phyloP scores from a whole-genome alignment of 139 green algal genomes.

The Closterium sp. region DNA sequence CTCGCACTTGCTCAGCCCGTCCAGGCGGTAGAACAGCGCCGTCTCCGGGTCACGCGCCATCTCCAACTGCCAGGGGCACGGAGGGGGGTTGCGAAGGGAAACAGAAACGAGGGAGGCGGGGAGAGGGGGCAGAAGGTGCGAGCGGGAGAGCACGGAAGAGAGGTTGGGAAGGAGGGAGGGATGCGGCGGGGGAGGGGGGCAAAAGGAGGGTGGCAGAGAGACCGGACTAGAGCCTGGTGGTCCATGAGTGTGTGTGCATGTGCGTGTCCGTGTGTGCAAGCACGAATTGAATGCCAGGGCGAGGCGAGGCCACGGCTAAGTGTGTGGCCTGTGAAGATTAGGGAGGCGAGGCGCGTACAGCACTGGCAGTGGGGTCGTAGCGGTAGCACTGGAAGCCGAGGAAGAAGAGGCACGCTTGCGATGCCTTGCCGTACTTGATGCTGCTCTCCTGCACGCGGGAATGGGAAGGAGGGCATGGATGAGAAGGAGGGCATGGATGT shows the following conservation, averaged over 20 bases:
- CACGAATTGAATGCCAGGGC: neutral
- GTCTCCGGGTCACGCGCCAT: conserved; percentile 40
- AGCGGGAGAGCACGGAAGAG: neutral
- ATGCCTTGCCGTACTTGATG: conserved; percentile 41
- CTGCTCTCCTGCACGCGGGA: conserved; percentile 28
- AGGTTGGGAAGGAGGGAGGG: neutral
- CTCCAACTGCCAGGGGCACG: conserved; percentile 3
- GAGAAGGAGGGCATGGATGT: neutral
- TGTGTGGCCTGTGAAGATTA: neutral
- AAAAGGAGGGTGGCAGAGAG: neutral
- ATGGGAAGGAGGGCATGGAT: neutral
- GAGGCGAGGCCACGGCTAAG: no score
- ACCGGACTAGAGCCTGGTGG: neutral
- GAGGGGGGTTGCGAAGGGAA: neutral
- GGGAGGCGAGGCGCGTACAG: conserved; percentile 13
- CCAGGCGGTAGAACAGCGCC: conserved; percentile 39
- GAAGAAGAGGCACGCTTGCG: conserved; percentile 46
- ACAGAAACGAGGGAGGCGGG: neutral
- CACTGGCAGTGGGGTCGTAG: conserved; percentile 41
- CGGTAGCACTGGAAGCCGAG: conserved; percentile 41
- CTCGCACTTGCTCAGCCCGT: conserved; percentile 27
- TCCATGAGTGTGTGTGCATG: neutral
- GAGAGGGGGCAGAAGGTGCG: no score
- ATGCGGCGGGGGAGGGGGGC: no score
- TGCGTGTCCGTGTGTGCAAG: neutral